phyloP scores from a whole-genome alignment of 768 basidiomycete species.

The Macrolepiota fuliginosa region DNA sequence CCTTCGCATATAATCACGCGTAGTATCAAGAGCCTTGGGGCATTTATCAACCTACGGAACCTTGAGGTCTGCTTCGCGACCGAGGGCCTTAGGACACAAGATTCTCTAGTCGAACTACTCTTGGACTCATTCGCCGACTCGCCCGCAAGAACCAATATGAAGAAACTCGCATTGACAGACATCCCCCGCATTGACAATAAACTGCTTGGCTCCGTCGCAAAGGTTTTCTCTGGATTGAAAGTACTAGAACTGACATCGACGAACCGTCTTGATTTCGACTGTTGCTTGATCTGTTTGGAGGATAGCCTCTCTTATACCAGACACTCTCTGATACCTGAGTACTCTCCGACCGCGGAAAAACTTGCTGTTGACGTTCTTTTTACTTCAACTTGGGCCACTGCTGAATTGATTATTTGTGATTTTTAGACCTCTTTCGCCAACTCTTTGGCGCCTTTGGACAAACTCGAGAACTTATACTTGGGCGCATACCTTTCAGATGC shows the following conservation, averaged over 20 bases:
- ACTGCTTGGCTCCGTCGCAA: conserved; percentile 46
- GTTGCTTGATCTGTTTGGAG: conserved; percentile 66
- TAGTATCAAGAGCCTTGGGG: conserved; percentile 22
- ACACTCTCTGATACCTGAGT: conserved; percentile 64
- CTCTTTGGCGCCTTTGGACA: conserved; percentile 43
- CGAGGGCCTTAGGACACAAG: conserved; percentile 46
- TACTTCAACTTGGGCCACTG: neutral
- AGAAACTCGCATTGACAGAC: conserved; percentile 45
- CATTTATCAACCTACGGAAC: conserved; percentile 32
- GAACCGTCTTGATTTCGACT: conserved; percentile 53
- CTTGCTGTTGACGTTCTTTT: conserved; percentile 48
- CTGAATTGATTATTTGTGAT: neutral
- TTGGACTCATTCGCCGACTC: conserved; percentile 27
- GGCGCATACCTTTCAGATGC: conserved; percentile 64
- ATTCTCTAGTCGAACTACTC: conserved; percentile 30
- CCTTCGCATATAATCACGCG: conserved; percentile 28
- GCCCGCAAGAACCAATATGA: conserved; percentile 35
- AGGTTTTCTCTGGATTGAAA: conserved; percentile 40
- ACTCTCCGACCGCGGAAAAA: conserved; percentile 36
- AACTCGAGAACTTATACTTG: conserved; percentile 50
- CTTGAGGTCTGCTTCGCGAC: conserved; percentile 41
- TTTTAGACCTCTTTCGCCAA: conserved; percentile 40
- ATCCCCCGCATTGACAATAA: conserved; percentile 56
- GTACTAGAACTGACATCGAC: conserved; percentile 57
- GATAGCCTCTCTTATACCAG: conserved; percentile 50